A percentile compares a stretch with the other conserved stretches of the same genome.
phyloP scores from a whole-genome alignment of 352 stramenopile genomes.

The Pythium periplocum region DNA sequence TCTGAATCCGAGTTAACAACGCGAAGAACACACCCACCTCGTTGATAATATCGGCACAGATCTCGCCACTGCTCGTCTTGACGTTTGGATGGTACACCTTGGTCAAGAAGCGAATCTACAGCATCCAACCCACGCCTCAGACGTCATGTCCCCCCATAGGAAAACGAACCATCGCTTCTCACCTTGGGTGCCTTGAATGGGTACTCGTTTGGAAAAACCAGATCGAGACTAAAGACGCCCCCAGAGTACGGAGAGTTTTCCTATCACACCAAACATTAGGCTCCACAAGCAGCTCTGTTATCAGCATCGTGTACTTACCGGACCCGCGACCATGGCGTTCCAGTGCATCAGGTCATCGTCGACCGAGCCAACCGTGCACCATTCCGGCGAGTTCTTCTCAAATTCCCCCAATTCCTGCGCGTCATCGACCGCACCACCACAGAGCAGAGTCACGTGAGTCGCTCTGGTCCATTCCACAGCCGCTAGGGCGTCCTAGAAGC shows the following conservation, averaged over 20 bases:
- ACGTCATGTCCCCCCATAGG: conserved; percentile 1
- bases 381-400: conserved; percentile 87
- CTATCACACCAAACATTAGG: conserved; percentile 24
- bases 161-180: background rate
- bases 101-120: conserved; percentile 90
- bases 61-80: conserved; percentile 94
- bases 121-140: background rate
- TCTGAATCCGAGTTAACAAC: conserved; percentile 2
- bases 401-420: conserved; percentile 81
- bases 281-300: background rate
- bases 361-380: conserved; percentile 82
- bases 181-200: conserved; percentile 93
- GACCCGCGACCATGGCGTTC: conserved; percentile 87
- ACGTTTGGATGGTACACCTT: conserved; percentile 97
- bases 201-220: conserved; percentile 96
- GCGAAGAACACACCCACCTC: conserved; percentile 32
- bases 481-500: background rate
- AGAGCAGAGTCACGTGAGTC: background rate
- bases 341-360: conserved; percentile 89
- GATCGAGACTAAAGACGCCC: conserved; percentile 92
- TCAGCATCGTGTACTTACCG: conserved; percentile 38
- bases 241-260: conserved; percentile 83
- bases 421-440: background rate
- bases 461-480: background rate
- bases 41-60: conserved; percentile 94